Percentiles rank a stretch among this genome's conserved stretches.
phyloP scores from a whole-genome alignment of 257 asterid species.

The Solanum verrucosum region DNA sequence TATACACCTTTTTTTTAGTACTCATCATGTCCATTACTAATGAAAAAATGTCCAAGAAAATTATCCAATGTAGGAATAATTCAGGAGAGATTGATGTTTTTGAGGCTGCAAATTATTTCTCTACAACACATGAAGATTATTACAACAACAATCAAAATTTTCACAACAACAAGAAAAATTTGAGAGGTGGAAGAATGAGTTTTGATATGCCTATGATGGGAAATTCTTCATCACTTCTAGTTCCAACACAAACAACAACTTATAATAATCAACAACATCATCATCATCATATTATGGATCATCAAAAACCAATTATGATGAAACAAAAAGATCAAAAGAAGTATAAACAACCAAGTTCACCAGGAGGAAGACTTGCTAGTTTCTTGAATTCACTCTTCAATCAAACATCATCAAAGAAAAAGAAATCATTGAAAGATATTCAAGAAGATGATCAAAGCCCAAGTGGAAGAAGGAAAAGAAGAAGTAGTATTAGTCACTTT shows the following conservation, averaged over 20 bases:
- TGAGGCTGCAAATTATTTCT: constrained; percentile 77
- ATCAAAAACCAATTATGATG: constrained; percentile 10
- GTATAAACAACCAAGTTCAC: constrained; percentile 77
- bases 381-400: constrained; percentile 68
- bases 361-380: constrained; percentile 64
- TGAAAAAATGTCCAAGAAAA: constrained; percentile 25
- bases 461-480: constrained; percentile 51
- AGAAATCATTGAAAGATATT: constrained; percentile 29
- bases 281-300: not conserved
- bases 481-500: constrained; percentile 76
- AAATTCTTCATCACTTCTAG: constrained; percentile 8
- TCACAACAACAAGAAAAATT: constrained; percentile 1
- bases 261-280: not conserved
- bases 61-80: constrained; percentile 35
- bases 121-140: constrained; percentile 30
- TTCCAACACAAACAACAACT: constrained; percentile 8
- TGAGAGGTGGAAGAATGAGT: constrained; percentile 42
- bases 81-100: constrained; percentile 82
- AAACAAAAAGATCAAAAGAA: constrained; percentile 26
- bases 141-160: not conserved
- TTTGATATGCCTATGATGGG: constrained; percentile 41
- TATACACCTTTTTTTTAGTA: not conserved
- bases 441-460: constrained; percentile 34
- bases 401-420: constrained; percentile 48
- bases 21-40: constrained; percentile 25